These are phyloP conservation scores for Termitomyces sp. DNA, from an alignment of 1,284 basidiomycete species.

Conservation along the genomic window DNA sequence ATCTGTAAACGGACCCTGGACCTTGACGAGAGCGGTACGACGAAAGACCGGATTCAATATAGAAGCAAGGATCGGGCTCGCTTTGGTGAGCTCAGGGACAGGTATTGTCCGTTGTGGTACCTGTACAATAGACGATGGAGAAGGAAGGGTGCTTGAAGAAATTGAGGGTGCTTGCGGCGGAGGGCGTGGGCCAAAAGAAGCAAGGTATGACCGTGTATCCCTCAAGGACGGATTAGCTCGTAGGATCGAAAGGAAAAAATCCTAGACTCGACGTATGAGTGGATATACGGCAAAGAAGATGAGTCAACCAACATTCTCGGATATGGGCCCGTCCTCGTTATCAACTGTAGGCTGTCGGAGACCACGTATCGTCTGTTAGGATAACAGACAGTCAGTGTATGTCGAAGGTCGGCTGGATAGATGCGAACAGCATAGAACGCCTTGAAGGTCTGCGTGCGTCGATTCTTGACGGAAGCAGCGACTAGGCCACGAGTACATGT, in stretches of 20 bases:
- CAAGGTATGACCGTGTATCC: slow-evolving; percentile 88
- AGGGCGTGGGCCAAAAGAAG: slow-evolving; percentile 70
- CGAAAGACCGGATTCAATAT: slow-evolving; percentile 80
- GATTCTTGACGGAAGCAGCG: slow-evolving; percentile 25
- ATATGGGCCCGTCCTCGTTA: slow-evolving; percentile 40
- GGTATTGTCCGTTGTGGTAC: slow-evolving; percentile 18
- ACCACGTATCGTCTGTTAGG: slow-evolving; percentile 45
- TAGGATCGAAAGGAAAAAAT: slow-evolving; percentile 94
- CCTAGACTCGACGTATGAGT: slow-evolving; percentile 44
- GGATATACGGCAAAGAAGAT: background rate
- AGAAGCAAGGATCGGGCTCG: slow-evolving; percentile 68
- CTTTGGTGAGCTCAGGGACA: slow-evolving; percentile 29
- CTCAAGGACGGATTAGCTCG: slow-evolving; percentile 89
- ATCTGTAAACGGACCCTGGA: slow-evolving; percentile 97
- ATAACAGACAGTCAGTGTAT: slow-evolving; percentile 14
- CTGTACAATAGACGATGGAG: slow-evolving; percentile 22
- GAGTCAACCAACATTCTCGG: slow-evolving; percentile 43
- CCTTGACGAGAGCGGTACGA: slow-evolving; percentile 91
- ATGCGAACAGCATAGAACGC: slow-evolving; percentile 60
- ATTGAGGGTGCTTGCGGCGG: slow-evolving; percentile 23
- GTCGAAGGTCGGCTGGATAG: background rate
- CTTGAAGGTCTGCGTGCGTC: slow-evolving; percentile 39
- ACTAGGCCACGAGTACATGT: slow-evolving; percentile 21
- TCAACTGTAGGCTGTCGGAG: slow-evolving; percentile 36
- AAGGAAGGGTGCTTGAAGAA: slow-evolving; percentile 21